Conservation (phyloP, 768 basidiomycete species). For the Pulveroboletus ravenelii region DNA sequence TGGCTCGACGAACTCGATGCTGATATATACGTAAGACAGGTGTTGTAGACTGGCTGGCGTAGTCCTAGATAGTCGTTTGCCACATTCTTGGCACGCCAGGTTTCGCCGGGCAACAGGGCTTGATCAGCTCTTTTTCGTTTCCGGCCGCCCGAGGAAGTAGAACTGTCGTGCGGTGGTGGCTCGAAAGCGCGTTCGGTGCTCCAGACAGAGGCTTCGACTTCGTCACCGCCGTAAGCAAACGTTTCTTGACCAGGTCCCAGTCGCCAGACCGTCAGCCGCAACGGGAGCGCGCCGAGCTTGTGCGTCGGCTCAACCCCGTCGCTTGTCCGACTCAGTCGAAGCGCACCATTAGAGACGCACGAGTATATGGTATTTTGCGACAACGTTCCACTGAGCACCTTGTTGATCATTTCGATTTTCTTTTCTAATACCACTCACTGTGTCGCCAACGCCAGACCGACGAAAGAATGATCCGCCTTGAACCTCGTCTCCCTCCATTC, state of each 20-base stretch:
- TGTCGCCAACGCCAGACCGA: constrained; percentile 52
- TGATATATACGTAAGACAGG: constrained; percentile 57
- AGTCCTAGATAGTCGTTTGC: constrained; percentile 72
- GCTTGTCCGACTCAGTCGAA: constrained; percentile 44
- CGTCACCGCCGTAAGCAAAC: constrained; percentile 82
- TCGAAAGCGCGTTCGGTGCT: constrained; percentile 56
- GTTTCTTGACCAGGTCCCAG: constrained; percentile 46
- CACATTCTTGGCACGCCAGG: constrained; percentile 85
- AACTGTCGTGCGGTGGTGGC: constrained; percentile 12
- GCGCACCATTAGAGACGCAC: constrained; percentile 73
- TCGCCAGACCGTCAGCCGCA: constrained; percentile 64
- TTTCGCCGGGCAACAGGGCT: constrained; percentile 61
- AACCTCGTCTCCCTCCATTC: constrained; percentile 67
- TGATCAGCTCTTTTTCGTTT: constrained; percentile 57
- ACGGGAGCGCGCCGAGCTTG: constrained; percentile 50
- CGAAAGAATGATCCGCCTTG: constrained; percentile 47
- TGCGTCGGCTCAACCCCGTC: constrained; percentile 22
- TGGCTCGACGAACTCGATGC: constrained; percentile 31
- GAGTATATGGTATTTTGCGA: constrained; percentile 45
- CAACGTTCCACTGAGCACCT: background rate
- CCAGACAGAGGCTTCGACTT: constrained; percentile 84
- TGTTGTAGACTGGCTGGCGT: constrained; percentile 75
- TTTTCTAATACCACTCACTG: constrained; percentile 37
- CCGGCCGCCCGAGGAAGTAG: constrained; percentile 13
- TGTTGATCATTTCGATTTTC: background rate